Conservation (phyloP, 495 filamentous ascomycete species). For the Podospora fimiseda region DNA sequence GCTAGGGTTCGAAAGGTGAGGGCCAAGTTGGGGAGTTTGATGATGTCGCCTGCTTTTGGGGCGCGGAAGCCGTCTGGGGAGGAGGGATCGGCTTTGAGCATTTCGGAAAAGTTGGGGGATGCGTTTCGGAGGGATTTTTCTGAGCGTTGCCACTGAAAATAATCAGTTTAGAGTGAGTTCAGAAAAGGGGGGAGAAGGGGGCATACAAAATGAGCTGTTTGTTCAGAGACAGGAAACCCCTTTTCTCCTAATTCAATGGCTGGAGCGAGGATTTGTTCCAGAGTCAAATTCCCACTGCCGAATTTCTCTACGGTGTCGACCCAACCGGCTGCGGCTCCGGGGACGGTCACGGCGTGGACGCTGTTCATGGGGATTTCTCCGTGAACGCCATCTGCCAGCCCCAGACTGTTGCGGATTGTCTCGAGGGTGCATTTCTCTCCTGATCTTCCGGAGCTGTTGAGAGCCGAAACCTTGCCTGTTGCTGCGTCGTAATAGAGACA, state of each 20-base stretch:
- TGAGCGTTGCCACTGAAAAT: constrained; percentile 56
- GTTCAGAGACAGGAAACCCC: constrained; percentile 82
- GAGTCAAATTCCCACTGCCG: constrained; percentile 74
- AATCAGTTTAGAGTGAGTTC: background rate
- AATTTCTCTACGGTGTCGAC: constrained; percentile 85
- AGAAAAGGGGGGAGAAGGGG: background rate
- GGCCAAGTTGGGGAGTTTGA: constrained; percentile 77
- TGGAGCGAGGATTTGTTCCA: constrained; percentile 74
- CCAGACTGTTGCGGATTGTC: constrained; percentile 60
- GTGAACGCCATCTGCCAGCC: constrained; percentile 51
- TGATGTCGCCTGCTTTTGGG: constrained; percentile 77
- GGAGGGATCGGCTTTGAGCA: constrained; percentile 67
- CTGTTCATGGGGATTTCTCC: constrained; percentile 69
- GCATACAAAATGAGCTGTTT: constrained; percentile 66
- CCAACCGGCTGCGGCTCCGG: constrained; percentile 92
- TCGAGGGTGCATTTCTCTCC: constrained; percentile 63
- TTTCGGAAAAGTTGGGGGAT: constrained; percentile 77
- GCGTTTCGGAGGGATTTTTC: constrained; percentile 58
- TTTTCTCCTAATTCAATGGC: constrained; percentile 83
- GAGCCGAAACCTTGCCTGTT: constrained; percentile 69
- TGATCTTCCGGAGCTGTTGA: constrained; percentile 89
- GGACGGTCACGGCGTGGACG: constrained; percentile 76
- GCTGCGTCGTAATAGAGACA: constrained; percentile 86
- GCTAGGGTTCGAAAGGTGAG: constrained; percentile 76
- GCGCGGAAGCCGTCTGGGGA: constrained; percentile 59